Evolutionary conservation across 805 yeast species (phyloP).

Genomic region (Kluyveromyces aestuarii): DNA sequence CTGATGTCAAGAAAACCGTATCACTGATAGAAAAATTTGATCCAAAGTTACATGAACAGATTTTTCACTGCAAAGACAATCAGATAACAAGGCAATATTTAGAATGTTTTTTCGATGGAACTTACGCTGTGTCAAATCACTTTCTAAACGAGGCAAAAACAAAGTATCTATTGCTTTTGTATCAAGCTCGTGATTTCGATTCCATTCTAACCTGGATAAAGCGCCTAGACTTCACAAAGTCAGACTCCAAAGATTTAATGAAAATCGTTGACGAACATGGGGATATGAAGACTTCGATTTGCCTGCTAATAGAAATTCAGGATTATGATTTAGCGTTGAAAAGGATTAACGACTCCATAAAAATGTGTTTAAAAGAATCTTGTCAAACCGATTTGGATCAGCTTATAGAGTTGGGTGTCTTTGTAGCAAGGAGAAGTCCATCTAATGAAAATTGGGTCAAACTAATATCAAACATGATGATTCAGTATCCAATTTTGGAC

Average conservation of each 20-base stretch:
- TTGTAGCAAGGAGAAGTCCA: constrained; percentile 2
- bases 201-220: constrained; percentile 10
- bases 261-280: constrained; percentile 5
- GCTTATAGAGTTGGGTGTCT: constrained; percentile 10
- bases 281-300: constrained; percentile 14
- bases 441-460: constrained; percentile 16
- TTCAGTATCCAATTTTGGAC: constrained; percentile 6
- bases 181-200: neutral
- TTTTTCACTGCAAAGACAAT: constrained; percentile 5
- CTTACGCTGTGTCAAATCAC: neutral
- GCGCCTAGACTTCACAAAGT: constrained; percentile 7
- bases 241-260: constrained; percentile 8
- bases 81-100: constrained; percentile 12
- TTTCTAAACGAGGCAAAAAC: neutral
- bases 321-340: constrained; percentile 13
- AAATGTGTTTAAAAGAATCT: constrained; percentile 8
- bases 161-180: neutral
- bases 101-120: constrained; percentile 8
- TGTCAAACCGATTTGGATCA: constrained; percentile 1
- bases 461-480: constrained; percentile 15
- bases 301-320: constrained; percentile 11
- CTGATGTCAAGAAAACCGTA: constrained; percentile 7
- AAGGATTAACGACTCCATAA: constrained; percentile 11
- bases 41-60: constrained; percentile 12
- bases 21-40: constrained; percentile 11